These are phyloP conservation scores for Saccharomycopsis fodiens DNA, from an alignment of 805 yeast genomes.

Conservation along the genomic window DNA sequence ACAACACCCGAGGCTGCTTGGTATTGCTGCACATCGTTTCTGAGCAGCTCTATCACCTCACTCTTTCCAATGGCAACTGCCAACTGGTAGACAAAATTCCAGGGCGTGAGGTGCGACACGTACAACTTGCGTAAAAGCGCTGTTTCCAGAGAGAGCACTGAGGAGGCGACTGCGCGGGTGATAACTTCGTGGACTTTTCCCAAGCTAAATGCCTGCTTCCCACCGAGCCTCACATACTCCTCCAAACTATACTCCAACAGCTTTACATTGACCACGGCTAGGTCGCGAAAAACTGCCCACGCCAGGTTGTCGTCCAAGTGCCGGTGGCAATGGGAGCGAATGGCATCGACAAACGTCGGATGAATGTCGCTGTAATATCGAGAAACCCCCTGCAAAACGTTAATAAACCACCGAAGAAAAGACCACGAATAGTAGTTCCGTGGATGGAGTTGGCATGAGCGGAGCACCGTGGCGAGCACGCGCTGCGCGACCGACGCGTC, in stretches of 20 bases:
- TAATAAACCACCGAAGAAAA: slow-evolving; percentile 12
- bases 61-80: background rate
- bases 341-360: background rate
- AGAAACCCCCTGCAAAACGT: background rate
- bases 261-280: background rate
- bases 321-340: slow-evolving; percentile 2
- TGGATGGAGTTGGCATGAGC: slow-evolving; percentile 9
- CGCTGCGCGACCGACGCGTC: background rate
- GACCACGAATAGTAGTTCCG: slow-evolving; percentile 20
- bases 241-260: background rate
- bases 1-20: background rate
- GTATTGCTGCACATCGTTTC: background rate
- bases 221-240: background rate
- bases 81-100: slow-evolving; percentile 1
- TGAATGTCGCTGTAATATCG: background rate
- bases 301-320: background rate
- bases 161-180: no score
- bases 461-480: background rate
- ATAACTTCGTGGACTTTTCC: no score
- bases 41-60: background rate
- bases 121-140: no score
- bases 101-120: slow-evolving; percentile 1
- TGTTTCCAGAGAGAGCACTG: no score
- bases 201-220: no score
- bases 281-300: background rate